Percentiles rank a stretch among this genome's conserved stretches.
phyloP scores from a whole-genome alignment of 768 basidiomycete species.

The Boletus sp. region DNA sequence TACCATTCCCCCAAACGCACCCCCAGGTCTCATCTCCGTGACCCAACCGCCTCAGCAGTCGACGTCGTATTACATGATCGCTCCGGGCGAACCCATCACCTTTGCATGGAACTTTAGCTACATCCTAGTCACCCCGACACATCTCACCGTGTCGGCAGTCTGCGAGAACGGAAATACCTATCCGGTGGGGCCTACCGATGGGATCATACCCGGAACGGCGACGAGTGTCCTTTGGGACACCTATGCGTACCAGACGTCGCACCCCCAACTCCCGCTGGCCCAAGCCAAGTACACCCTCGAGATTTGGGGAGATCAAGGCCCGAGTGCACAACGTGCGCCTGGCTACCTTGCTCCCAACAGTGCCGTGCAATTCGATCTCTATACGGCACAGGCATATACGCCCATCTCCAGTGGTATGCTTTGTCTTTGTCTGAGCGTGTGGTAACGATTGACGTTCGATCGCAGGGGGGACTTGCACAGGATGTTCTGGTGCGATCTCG shows the following conservation, averaged over 20 bases:
- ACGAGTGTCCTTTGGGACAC: constrained; percentile 59
- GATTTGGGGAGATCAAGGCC: constrained; percentile 57
- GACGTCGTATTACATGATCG: constrained; percentile 89
- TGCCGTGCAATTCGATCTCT: constrained; percentile 55
- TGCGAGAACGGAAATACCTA: constrained; percentile 69
- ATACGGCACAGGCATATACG: constrained; percentile 50
- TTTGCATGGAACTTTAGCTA: constrained; percentile 90
- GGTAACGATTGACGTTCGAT: not conserved
- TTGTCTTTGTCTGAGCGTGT: not conserved
- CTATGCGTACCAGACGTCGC: constrained; percentile 47
- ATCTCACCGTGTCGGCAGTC: constrained; percentile 41
- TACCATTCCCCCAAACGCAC: constrained; percentile 49
- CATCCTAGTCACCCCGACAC: constrained; percentile 61
- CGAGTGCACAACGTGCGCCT: constrained; percentile 42
- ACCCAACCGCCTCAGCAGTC: constrained; percentile 80
- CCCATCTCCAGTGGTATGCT: constrained; percentile 40
- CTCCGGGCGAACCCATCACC: constrained; percentile 67
- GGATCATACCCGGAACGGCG: constrained; percentile 40
- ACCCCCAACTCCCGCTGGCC: constrained; percentile 51
- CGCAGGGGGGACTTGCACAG: constrained; percentile 18
- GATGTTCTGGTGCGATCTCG: constrained; percentile 21
- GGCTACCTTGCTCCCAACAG: constrained; percentile 54
- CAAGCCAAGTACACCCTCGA: constrained; percentile 47
- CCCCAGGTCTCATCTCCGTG: constrained; percentile 67
- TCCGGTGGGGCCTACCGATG: constrained; percentile 46